Evolutionary conservation across 495 filamentous ascomycete genomes (phyloP).

Genomic region (Polyplosphaeria fusca): DNA sequence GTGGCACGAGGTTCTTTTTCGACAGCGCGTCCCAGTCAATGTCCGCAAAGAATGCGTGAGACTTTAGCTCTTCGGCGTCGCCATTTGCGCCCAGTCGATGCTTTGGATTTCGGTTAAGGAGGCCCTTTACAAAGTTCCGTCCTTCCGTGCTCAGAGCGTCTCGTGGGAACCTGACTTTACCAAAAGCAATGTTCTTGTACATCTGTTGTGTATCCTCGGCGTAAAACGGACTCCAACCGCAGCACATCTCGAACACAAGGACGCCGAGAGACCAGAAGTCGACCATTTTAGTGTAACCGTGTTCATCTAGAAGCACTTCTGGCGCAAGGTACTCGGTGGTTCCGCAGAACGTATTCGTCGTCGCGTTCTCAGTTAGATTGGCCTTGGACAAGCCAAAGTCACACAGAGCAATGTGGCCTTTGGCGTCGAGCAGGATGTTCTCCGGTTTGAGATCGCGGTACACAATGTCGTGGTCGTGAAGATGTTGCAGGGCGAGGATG

Average conservation of each 20-base stretch:
- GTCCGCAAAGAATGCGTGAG: constrained; percentile 90
- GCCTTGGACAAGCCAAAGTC: constrained; percentile 96
- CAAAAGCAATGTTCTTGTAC: constrained; percentile 99
- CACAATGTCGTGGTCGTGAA: constrained; percentile 95
- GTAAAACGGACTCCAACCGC: constrained; percentile 98
- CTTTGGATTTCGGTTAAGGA: constrained; percentile 94
- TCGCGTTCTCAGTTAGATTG: constrained; percentile 91
- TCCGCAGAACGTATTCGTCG: constrained; percentile 98
- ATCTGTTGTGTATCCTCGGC: constrained; percentile 99
- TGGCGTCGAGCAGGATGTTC: constrained; percentile 80
- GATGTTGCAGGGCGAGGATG: constrained; percentile 89
- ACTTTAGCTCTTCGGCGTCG: constrained; percentile 92
- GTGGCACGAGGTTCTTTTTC: constrained; percentile 90
- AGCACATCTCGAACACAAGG: constrained; percentile 99
- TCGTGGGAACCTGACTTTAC: constrained; percentile 93
- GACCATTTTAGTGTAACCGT: constrained; percentile 99
- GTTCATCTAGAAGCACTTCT: constrained; percentile 90
- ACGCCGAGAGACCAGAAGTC: constrained; percentile 99
- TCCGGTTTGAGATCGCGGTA: constrained; percentile 90
- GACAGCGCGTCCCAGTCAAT: constrained; percentile 84
- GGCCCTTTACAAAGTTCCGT: constrained; percentile 94
- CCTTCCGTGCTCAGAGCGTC: constrained; percentile 93
- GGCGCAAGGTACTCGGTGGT: constrained; percentile 97
- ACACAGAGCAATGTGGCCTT: constrained; percentile 80
- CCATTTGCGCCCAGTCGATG: constrained; percentile 87